phyloP scores from a whole-genome alignment of 1,139 yeast genomes.

The Kurtzmaniella natalensis region DNA sequence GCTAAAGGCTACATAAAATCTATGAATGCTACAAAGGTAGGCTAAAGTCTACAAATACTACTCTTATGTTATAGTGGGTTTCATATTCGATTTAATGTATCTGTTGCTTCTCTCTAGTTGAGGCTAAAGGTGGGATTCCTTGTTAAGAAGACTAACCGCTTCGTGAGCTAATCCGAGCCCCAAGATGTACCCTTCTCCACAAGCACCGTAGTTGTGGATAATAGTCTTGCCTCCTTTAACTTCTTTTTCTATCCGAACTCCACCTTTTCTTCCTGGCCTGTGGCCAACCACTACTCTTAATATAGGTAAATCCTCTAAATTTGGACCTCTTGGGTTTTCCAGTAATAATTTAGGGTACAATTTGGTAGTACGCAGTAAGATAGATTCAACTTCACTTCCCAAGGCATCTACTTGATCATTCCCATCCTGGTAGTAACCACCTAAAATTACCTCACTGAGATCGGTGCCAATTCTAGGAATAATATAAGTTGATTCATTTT shows the following conservation, averaged over 20 bases:
- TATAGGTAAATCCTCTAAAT: conserved; percentile 27
- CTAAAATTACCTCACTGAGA: conserved; percentile 54
- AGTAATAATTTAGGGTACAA: conserved; percentile 50
- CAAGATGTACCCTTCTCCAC: conserved; percentile 74
- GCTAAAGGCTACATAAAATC: too few relatives aligned
- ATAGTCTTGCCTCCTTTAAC: conserved; percentile 18
- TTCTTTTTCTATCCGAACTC: conserved; percentile 54
- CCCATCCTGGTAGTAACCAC: conserved; percentile 60
- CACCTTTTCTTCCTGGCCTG: conserved; percentile 64
- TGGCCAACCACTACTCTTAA: conserved; percentile 58
- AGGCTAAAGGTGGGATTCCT: too few relatives aligned
- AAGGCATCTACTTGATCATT: conserved; percentile 57
- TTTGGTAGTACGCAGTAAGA: conserved; percentile 50
- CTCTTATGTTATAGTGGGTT: too few relatives aligned
- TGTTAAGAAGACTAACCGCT: too few relatives aligned
- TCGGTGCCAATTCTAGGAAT: conserved; percentile 64
- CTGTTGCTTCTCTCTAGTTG: too few relatives aligned
- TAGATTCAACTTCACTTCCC: conserved; percentile 51
- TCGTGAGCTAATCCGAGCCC: conserved; percentile 58
- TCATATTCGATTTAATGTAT: too few relatives aligned
- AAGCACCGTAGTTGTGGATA: conserved; percentile 71
- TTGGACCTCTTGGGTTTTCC: conserved; percentile 21
- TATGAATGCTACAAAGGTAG: too few relatives aligned
- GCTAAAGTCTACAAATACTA: too few relatives aligned
- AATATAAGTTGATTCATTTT: conserved; percentile 53